phyloP scores from a whole-genome alignment of 768 basidiomycete species.

The Boletus sensibilis region DNA sequence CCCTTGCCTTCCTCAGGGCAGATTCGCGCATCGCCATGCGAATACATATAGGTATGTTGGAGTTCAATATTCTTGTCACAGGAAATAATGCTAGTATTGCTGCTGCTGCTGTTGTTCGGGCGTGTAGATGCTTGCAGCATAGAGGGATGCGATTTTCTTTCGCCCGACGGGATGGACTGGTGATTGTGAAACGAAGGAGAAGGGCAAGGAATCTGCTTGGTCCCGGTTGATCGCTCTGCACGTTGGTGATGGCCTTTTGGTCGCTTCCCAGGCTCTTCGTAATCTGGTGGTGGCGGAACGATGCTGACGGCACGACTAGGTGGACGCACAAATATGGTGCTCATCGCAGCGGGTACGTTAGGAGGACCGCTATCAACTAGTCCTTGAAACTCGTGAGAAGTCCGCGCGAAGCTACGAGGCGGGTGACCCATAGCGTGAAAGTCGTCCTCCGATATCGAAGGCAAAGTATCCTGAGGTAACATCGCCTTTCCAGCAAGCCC shows the following conservation, averaged over 20 bases:
- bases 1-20: conserved; percentile 2
- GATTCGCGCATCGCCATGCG: conserved; percentile 16
- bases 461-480: conserved; percentile 21
- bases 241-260: conserved; percentile 11
- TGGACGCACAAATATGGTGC: conserved; percentile 18
- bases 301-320: conserved; percentile 33
- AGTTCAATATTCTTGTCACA: conserved; percentile 13
- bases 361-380: not conserved
- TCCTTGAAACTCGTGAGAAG: conserved; percentile 1
- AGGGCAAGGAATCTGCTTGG: conserved; percentile 1
- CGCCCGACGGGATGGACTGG: conserved; percentile 4
- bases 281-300: conserved; percentile 26
- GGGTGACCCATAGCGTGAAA: conserved; percentile 31
- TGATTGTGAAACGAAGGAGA: conserved; percentile 6
- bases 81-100: conserved; percentile 21
- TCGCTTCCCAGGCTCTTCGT: conserved; percentile 18
- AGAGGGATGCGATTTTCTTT: conserved; percentile 9
- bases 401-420: conserved; percentile 3
- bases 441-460: conserved; percentile 37
- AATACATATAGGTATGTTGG: conserved; percentile 26
- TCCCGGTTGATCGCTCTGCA: conserved; percentile 1
- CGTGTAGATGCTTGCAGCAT: conserved; percentile 20
- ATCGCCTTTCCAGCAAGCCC: conserved; percentile 4
- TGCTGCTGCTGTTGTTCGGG: conserved; percentile 24
- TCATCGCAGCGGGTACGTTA: not conserved